Evolutionary conservation across 805 yeast species (phyloP).

Genomic region (Candida nemodendra): DNA sequence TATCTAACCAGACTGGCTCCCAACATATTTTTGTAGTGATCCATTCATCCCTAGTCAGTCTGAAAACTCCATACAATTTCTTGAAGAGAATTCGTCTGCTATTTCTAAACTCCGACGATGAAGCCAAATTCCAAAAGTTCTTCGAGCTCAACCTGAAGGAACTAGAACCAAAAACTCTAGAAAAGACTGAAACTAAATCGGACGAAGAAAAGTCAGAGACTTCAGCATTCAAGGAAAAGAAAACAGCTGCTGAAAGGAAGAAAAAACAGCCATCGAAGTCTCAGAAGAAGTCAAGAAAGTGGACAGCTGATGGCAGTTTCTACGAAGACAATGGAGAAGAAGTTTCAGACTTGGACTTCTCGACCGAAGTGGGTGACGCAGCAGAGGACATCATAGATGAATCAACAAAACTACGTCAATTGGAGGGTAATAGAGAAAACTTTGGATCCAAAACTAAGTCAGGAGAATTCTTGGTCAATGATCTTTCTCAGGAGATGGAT

Average conservation of each 20-base stretch:
- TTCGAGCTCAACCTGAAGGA: slow-evolving; percentile 37
- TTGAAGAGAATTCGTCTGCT: slow-evolving; percentile 23
- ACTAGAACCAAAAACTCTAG: slow-evolving; percentile 17
- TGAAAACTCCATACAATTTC: slow-evolving; percentile 30
- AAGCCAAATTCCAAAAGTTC: slow-evolving; percentile 38
- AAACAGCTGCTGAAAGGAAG: slow-evolving; percentile 8
- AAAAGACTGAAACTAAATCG: slow-evolving; percentile 10
- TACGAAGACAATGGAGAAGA: slow-evolving; percentile 42
- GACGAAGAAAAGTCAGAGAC: slow-evolving; percentile 6
- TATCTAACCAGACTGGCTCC: slow-evolving; percentile 36
- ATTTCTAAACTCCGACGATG: slow-evolving; percentile 25
- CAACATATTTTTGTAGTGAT: slow-evolving; percentile 42
- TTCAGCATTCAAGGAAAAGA: slow-evolving; percentile 1
- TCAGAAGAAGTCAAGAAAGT: slow-evolving; percentile 52
- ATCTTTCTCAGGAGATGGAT: slow-evolving; percentile 53
- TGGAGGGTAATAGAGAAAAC: slow-evolving; percentile 38
- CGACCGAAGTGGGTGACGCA: slow-evolving; percentile 30
- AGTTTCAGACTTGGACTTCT: slow-evolving; percentile 53
- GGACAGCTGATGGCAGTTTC: slow-evolving; percentile 63
- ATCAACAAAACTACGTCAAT: slow-evolving; percentile 29
- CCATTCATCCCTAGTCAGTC: slow-evolving; percentile 37
- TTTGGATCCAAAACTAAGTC: slow-evolving; percentile 43
- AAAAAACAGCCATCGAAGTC: slow-evolving; percentile 12
- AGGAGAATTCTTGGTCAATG: slow-evolving; percentile 68
- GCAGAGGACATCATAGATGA: slow-evolving; percentile 17